Base-by-base conservation (phyloP, 805 yeast genomes). In the Teunomyces pallodes region DNA sequence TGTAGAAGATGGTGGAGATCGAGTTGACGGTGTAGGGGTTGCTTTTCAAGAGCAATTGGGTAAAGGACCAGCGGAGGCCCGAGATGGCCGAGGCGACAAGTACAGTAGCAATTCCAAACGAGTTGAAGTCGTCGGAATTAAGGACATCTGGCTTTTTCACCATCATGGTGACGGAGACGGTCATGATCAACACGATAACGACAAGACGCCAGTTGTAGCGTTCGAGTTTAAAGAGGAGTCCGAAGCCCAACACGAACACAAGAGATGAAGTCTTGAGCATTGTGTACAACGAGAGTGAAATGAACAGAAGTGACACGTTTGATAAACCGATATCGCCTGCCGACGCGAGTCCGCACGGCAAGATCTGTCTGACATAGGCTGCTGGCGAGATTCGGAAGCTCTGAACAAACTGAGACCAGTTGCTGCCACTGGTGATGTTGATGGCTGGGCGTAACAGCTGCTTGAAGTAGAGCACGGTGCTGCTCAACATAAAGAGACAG, bases 321-420 rank as follows among this genome's bases (percentile, higher is more conserved):
- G 96, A 92, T 53, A 90, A 75, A 1, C 99, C 98, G 54, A 94
- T 90, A 66, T 94, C 99, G 13, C 96, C 92, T 1, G 96, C 90
- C 1, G 91, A 81, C 0, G 97, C 94, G 10, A 88, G 39, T 0
- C 96, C 86, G 61, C 97, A 90, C 0, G 97, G 97, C 1, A 88
- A 60, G 36, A 90, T 82, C 45, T 78, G 83, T 20, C 69, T 67
- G 5, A 79, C 10, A 55, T 83, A 82, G 7, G 56, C 42, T 17
- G 45, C 14, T 13, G 50, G 44, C 14, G 55, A 54, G 36, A 69
- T 62, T 9, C 42, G 46, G 38, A 66, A 65, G 10, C 60, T 52
- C 14, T 53, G 41, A 16, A 59, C 42, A 45, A 62, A 62, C 8
- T 50, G 45, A 24, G 33, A 14, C 38, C 32, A 43, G 45, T 20